Base-by-base conservation (phyloP, 768 basidiomycete genomes). In the Imleria badia region DNA sequence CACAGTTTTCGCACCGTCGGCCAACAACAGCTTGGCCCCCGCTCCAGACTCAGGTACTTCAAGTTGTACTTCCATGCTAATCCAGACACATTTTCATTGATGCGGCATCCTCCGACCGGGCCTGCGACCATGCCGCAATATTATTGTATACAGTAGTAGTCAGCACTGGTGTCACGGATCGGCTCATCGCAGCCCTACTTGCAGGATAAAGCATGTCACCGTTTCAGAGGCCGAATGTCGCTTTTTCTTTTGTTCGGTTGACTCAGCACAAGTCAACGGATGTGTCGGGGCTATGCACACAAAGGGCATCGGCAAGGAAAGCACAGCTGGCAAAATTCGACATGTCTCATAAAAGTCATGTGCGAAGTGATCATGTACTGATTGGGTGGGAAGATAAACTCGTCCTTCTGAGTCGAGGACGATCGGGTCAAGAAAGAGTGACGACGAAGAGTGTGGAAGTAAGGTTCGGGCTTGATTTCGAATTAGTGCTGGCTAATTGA, bases 271-370 rank as follows among this genome's bases (percentile, higher is more conserved):
- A 26, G 26, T 26, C 6, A 26, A 6, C 26, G 45, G 20, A n/a
- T 6, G 17, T 17, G 42, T 42, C 41, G 48, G 35, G 59, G 62
- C 59, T 61, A 33, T 63, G 62, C 46, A 40, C 41, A 47, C 31
- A 29, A 47, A 46, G 14, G 26, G 5, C 45, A n/a, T 60, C 50
- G 61, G 53, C 45, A 60, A 49, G 52, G 15, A 43, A 38, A 40
- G 40, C 40, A 17, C 11, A 34, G 26, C 13, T 30, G 29, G 30
- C 15, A 38, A 33, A 38, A 29, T 13, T 35, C 39, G 41, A 50
- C 35, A 19, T 31, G 61, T 45, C 61, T 59, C 26, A 50, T 51
- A 48, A 51, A 55, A 40, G 60, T 62, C 60, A 61, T 59, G 14
- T 46, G 9, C 15, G 39, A 15, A 41, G 36, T 26, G 26, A 19